phyloP scores from a whole-genome alignment of 768 basidiomycete genomes.

The Rhodotorula kratochvilovae region DNA sequence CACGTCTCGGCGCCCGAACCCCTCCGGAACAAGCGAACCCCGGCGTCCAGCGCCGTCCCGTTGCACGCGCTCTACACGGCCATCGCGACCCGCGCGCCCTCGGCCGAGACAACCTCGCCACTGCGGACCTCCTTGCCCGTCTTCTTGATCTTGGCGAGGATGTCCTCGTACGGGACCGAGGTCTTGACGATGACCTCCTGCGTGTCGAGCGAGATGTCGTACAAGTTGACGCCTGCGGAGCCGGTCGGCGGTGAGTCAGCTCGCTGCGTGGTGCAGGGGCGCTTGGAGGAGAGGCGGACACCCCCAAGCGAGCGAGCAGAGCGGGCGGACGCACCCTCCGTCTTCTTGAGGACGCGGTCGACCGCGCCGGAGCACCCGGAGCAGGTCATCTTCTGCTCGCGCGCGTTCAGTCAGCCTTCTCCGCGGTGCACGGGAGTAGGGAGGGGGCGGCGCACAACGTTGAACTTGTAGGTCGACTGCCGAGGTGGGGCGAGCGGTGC shows the following conservation, averaged over 20 bases:
- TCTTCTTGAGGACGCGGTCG: constrained; percentile 66
- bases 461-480: constrained; percentile 32
- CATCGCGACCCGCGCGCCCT: not conserved
- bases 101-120: constrained; percentile 26
- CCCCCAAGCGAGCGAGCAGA: not conserved
- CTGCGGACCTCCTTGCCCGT: constrained; percentile 56
- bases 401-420: not conserved
- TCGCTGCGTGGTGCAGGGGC: too few species aligned
- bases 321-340: constrained; percentile 51
- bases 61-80: not conserved
- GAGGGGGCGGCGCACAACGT: constrained; percentile 14
- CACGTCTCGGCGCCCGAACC: too few species aligned
- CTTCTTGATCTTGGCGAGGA: constrained; percentile 74
- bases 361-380: constrained; percentile 79
- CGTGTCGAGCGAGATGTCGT: constrained; percentile 60
- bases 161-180: constrained; percentile 60
- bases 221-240: constrained; percentile 56
- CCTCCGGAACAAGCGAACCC: too few species aligned
- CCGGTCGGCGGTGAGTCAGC: too few species aligned
- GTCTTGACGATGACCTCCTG: constrained; percentile 68
- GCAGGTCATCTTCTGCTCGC: constrained; percentile 52
- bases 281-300: not conserved
- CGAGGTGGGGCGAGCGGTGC: constrained; percentile 1
- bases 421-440: not conserved
- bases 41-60: too few species aligned